Evolutionary conservation across 1,284 basidiomycete species (phyloP), one percentile per base, ranked within the genome.

Genomic region (Tilletia setariae): DNA sequence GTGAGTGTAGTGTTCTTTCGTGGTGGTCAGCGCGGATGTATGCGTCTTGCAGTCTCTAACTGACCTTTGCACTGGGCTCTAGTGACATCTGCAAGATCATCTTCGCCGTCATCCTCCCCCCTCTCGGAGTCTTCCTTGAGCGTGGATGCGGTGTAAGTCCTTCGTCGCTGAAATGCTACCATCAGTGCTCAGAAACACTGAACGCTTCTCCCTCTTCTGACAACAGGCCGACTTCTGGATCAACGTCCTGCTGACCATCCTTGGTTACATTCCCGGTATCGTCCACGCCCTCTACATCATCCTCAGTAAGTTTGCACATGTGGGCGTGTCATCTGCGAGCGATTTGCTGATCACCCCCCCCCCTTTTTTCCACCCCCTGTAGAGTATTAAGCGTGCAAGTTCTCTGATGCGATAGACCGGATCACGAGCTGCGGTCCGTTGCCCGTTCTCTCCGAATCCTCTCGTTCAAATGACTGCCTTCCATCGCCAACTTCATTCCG

Each of bases 271-370:
- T 28, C 72, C 76, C 25, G 76, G 76, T 68, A 78, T 78, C 74
- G 74, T 78, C 68, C 75, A 77, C 74, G 76, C 76, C 44, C 71
- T 78, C 51, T 78, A 78, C 75, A 72, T 78, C 68, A 78, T 78
- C 69, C 73, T 78, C 75, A 76, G 56, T 61, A 16, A 30, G 56
- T 61, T 19, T 56, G 21, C 15, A 19, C 19, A 44, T 19, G 11
- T 44, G 43, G 11, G 43, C 9, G 11, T 40, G 6, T 4, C 35
- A 40, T 40, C 11, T 40, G 4, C 35, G 35, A 4, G 35, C 35
- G 35, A 4, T 11, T 40, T 40, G 35, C 35, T 40, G 35, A 40
- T n/a, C n/a, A n/a, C n/a, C n/a, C 3, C 25, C 25, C 28, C n/a
- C n/a, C 56, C 16, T 30, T 19, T 19, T 35, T 25, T 28, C 25